These are phyloP conservation scores for Penicillium waksmanii DNA, from an alignment of 495 filamentous ascomycete genomes.

Conservation along the genomic window DNA sequence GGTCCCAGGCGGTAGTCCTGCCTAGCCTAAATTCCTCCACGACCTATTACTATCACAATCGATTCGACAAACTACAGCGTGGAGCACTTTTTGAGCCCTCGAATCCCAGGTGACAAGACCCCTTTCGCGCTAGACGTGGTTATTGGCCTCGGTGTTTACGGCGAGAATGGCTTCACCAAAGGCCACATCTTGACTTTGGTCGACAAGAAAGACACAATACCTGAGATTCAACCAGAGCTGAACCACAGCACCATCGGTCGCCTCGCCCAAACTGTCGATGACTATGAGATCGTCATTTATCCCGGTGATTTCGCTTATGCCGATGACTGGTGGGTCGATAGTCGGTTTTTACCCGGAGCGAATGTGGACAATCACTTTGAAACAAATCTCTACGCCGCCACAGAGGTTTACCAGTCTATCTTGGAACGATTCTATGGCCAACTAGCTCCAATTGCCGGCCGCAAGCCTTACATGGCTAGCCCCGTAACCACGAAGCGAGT, in stretches of 20 bases:
- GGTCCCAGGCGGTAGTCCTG: slow-evolving; percentile 1
- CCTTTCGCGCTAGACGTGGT: slow-evolving; percentile 1
- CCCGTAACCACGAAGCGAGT: slow-evolving; percentile 17
- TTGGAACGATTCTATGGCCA: slow-evolving; percentile 15
- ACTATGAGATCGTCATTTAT: slow-evolving; percentile 62
- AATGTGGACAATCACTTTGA: background rate
- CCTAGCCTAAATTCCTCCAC: background rate
- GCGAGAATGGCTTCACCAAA: background rate
- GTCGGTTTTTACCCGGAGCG: background rate
- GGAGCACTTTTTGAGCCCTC: slow-evolving; percentile 1
- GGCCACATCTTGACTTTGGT: background rate
- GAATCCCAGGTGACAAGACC: slow-evolving; percentile 4
- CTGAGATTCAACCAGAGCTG: slow-evolving; percentile 55
- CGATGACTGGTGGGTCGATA: slow-evolving; percentile 11
- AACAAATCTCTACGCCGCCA: slow-evolving; percentile 2
- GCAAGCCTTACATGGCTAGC: slow-evolving; percentile 17
- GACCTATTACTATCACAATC: slow-evolving; percentile 7
- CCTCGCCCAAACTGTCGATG: slow-evolving; percentile 55
- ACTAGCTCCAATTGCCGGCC: slow-evolving; percentile 7
- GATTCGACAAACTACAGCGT: background rate
- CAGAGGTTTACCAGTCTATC: slow-evolving; percentile 12
- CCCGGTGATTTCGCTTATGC: slow-evolving; percentile 27
- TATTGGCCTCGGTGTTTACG: background rate
- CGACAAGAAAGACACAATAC: slow-evolving; percentile 53
- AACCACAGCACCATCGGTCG: slow-evolving; percentile 65